Evolutionary conservation across 2,329 filamentous ascomycete genomes (phyloP), one percentile per base, ranked within the genome.

Genomic region (Fusarium verticillioides): DNA sequence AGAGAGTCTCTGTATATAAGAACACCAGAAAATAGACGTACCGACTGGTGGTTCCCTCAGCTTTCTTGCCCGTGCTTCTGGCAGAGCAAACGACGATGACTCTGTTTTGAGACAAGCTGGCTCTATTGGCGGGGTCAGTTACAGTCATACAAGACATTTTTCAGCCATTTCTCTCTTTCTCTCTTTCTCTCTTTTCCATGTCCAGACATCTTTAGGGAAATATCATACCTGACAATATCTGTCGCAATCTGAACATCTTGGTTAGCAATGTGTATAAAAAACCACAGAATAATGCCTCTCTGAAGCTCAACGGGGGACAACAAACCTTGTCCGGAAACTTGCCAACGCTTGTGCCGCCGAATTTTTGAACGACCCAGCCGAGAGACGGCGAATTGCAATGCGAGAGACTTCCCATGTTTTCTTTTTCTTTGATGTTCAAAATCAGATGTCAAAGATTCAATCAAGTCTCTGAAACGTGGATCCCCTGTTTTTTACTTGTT

Each of bases 11-110:
- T 32, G 12, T n/a, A 36, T 47, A 21, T 44, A 28, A 15, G 42
- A 36, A 11, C 18, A 23, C 13, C 21, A 36, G 30, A 8, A 23
- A 2, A 32, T 44, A 56, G 54, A 88, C 92, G 89, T 85, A 95
- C 93, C 95, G 90, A 84, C 97, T 98, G 42, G 96, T 99, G 67
- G 96, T 99, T 70, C 96, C 96, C 77, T 97, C 94, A 61, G 92
- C 90, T 85, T 99, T 99, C 81, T 96, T 97, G 72, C 94, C 95
- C 68, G 94, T 96, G 84, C 95, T 98, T 81, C 96, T 89, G 46
- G 96, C 96, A 69, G 96, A 99, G 84, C 96, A 99, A 65, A 99
- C 96, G 64, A 99, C 92, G 63, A 95, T 95, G 73, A 98, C 91
- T 82, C 92, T 92, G 80, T 94, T 91, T 64, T 90, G 85, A 61